Conservation (phyloP, 2,329 filamentous ascomycete species). For the Colletotrichum sp. region DNA sequence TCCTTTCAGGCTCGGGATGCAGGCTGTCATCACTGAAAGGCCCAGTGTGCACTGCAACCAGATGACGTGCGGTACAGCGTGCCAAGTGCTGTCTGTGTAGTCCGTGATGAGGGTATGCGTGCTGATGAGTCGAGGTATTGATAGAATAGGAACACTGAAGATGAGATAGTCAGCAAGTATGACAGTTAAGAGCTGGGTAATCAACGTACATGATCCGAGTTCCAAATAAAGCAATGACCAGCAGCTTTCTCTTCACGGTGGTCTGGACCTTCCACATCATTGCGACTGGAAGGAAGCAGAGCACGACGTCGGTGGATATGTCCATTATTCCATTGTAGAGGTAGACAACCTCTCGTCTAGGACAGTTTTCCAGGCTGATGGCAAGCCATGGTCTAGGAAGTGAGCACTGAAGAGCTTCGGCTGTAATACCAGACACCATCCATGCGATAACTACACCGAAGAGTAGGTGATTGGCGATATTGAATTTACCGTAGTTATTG, state of each 20-base stretch:
- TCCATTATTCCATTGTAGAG: background rate
- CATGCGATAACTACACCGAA: background rate
- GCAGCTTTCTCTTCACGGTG: background rate
- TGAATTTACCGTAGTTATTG: background rate
- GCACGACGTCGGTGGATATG: background rate
- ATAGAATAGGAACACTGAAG: background rate
- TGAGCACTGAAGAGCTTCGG: background rate
- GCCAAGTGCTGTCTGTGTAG: background rate
- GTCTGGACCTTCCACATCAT: constrained; percentile 8
- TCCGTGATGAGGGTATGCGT: background rate
- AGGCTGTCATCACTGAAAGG: background rate
- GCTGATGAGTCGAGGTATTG: background rate
- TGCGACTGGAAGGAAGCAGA: background rate
- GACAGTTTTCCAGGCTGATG: background rate
- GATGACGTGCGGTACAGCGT: background rate
- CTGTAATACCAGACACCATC: background rate
- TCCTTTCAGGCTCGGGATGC: background rate
- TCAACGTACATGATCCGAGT: background rate
- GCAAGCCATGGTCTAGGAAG: background rate
- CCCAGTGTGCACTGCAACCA: background rate
- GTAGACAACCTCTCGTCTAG: background rate
- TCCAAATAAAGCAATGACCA: background rate
- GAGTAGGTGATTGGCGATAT: background rate
- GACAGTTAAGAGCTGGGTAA: background rate
- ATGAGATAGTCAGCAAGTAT: background rate